phyloP scores from a whole-genome alignment of 805 yeast genomes.

The Ogataea zsoltii region DNA sequence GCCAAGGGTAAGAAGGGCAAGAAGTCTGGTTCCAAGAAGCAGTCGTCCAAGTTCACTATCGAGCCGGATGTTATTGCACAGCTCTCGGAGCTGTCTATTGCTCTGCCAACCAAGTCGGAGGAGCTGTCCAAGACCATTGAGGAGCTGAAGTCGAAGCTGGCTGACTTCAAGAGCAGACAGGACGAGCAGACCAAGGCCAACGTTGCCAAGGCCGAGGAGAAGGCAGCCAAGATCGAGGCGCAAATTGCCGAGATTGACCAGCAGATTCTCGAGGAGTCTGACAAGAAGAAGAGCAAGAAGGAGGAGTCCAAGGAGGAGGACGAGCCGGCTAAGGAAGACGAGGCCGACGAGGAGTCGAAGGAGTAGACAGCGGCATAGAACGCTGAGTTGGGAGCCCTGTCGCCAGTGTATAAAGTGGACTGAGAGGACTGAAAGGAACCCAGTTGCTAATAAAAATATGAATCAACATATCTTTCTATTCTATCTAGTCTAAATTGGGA shows the following conservation, averaged over 20 bases:
- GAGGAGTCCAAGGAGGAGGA: constrained; percentile 11
- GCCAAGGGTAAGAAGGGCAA: constrained; percentile 47
- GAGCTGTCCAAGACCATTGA: constrained; percentile 67
- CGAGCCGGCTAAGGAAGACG: constrained; percentile 8
- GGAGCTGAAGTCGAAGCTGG: constrained; percentile 70
- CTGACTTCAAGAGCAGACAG: constrained; percentile 67
- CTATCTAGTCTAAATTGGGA: too few relatives aligned
- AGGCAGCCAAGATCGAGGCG: constrained; percentile 69
- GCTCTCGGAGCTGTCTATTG: constrained; percentile 71
- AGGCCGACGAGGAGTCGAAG: constrained; percentile 2
- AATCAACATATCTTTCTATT: too few relatives aligned
- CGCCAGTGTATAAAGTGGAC: constrained; percentile 7
- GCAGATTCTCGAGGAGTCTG: constrained; percentile 28
- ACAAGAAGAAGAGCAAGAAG: constrained; percentile 10
- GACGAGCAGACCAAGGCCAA: constrained; percentile 78
- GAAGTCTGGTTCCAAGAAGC: constrained; percentile 43
- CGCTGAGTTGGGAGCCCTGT: neutral
- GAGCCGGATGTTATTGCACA: constrained; percentile 80
- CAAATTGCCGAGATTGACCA: constrained; percentile 31
- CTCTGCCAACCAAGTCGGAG: constrained; percentile 75
- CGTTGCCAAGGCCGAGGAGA: constrained; percentile 73
- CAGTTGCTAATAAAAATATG: too few relatives aligned
- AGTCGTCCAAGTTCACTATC: constrained; percentile 55
- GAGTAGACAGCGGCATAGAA: neutral
- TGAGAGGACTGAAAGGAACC: constrained; percentile 2